A percentile compares a stretch with the other conserved stretches of the same genome.
phyloP scores from a whole-genome alignment of 2,329 filamentous ascomycete genomes.

The Fusarium sp. region DNA sequence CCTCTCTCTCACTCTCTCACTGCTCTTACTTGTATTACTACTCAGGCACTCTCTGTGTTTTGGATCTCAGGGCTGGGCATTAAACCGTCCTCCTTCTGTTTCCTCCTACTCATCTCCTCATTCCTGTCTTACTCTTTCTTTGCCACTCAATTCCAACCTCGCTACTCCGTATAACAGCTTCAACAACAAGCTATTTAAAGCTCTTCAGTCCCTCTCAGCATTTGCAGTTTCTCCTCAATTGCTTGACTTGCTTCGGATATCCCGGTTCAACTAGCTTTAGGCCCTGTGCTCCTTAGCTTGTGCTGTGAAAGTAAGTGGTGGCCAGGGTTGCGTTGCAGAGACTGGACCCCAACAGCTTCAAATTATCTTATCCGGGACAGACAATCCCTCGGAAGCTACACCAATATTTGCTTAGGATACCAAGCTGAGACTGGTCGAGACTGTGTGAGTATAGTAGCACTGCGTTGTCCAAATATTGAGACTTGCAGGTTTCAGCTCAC shows the following conservation, averaged over 20 bases:
- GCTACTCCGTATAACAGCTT: background rate
- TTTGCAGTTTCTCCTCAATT: background rate
- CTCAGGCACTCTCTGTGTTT: background rate
- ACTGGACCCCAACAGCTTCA: conserved; percentile 20
- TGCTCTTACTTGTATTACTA: background rate
- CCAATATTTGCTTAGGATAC: background rate
- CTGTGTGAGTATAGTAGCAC: conserved; percentile 30
- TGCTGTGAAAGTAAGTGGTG: conserved; percentile 5
- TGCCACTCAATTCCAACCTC: background rate
- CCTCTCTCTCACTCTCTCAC: background rate
- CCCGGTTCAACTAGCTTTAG: conserved; percentile 29
- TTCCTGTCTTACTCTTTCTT: background rate
- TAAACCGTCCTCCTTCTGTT: conserved; percentile 5
- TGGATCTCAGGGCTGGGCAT: conserved; percentile 10
- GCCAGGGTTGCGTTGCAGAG: conserved; percentile 19
- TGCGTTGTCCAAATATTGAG: conserved; percentile 14
- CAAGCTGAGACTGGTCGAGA: conserved; percentile 4
- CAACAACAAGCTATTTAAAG: background rate
- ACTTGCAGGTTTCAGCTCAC: conserved; percentile 16
- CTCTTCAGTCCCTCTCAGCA: background rate
- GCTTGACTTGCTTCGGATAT: conserved; percentile 18
- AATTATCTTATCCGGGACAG: background rate
- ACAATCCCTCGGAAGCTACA: conserved; percentile 10
- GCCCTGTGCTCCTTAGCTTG: conserved; percentile 25
- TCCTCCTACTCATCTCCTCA: background rate